A percentile compares a stretch with the other conserved stretches of the same genome.
Conservation (phyloP, 1,139 yeast genomes). For the Kodamaea fungicola region DNA sequence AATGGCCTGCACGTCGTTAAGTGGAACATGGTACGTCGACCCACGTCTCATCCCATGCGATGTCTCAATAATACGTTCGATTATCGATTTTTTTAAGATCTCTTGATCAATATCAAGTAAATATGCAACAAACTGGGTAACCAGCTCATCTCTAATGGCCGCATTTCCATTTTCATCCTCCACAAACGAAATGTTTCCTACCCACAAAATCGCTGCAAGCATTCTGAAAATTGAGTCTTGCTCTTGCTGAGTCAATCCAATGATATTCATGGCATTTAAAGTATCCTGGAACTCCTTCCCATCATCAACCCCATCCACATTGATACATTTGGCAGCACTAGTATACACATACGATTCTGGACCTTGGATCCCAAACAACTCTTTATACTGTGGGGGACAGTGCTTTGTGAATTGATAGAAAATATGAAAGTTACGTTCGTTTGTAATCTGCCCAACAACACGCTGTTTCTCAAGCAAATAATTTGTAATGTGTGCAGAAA, state of each 20-base stretch:
- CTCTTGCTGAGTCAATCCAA: constrained; percentile 77
- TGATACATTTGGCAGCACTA: constrained; percentile 78
- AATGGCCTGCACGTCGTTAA: constrained; percentile 86
- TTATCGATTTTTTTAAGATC: constrained; percentile 62
- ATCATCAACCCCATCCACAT: constrained; percentile 88
- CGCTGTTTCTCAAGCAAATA: constrained; percentile 92
- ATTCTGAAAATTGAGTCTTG: constrained; percentile 88
- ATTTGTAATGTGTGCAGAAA: constrained; percentile 94
- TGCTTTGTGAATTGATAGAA: constrained; percentile 94
- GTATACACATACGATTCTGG: constrained; percentile 94
- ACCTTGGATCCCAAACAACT: constrained; percentile 80
- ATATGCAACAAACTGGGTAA: constrained; percentile 91
- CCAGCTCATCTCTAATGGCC: constrained; percentile 74
- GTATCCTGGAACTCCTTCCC: constrained; percentile 76
- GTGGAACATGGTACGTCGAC: constrained; percentile 90
- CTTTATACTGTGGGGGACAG: constrained; percentile 82
- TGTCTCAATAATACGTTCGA: constrained; percentile 85
- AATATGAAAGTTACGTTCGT: constrained; percentile 95
- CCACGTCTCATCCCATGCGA: constrained; percentile 87
- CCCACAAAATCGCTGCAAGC: constrained; percentile 86
- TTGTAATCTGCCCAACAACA: constrained; percentile 87
- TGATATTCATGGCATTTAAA: constrained; percentile 76
- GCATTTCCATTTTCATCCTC: constrained; percentile 91
- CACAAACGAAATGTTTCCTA: constrained; percentile 83
- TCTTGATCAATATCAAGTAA: constrained; percentile 76